Percentiles rank a stretch among this genome's conserved stretches.
Evolutionary conservation across 257 asterid species (phyloP).

Genomic region (Jasminum sambac): DNA sequence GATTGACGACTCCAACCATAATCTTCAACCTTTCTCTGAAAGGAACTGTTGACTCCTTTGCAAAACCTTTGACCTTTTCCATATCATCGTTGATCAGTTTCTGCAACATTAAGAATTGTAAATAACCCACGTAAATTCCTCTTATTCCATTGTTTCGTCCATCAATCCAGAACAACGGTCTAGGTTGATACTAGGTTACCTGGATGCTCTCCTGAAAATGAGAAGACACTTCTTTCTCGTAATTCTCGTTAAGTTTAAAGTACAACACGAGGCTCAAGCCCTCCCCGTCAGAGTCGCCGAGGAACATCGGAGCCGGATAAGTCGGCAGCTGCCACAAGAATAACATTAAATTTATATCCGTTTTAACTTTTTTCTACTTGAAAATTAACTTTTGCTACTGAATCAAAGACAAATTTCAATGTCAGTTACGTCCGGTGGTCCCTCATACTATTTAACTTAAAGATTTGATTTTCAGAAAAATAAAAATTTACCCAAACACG

Average conservation of each 20-base stretch:
- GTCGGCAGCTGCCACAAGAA: constrained; percentile 56
- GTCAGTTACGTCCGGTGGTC: too few relatives aligned
- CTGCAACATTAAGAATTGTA: constrained; percentile 34
- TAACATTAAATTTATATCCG: constrained; percentile 9
- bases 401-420: too few relatives aligned
- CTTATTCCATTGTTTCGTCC: not conserved
- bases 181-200: constrained; percentile 42
- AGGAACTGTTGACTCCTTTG: constrained; percentile 62
- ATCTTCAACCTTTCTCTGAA: constrained; percentile 71
- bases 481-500: too few relatives aligned
- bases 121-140: not conserved
- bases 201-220: constrained; percentile 63
- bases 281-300: constrained; percentile 74
- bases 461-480: too few relatives aligned
- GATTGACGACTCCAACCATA: constrained; percentile 70
- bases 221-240: constrained; percentile 52
- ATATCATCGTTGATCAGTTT: constrained; percentile 61
- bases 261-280: constrained; percentile 76
- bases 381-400: too few relatives aligned
- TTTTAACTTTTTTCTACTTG: too few relatives aligned
- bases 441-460: too few relatives aligned
- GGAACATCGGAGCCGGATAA: constrained; percentile 70
- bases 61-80: constrained; percentile 73
- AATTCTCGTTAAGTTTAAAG: constrained; percentile 61
- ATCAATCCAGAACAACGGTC: not conserved